Evolutionary conservation across 352 stramenopile genomes (phyloP).

Genomic region (Pythium monospermum): DNA sequence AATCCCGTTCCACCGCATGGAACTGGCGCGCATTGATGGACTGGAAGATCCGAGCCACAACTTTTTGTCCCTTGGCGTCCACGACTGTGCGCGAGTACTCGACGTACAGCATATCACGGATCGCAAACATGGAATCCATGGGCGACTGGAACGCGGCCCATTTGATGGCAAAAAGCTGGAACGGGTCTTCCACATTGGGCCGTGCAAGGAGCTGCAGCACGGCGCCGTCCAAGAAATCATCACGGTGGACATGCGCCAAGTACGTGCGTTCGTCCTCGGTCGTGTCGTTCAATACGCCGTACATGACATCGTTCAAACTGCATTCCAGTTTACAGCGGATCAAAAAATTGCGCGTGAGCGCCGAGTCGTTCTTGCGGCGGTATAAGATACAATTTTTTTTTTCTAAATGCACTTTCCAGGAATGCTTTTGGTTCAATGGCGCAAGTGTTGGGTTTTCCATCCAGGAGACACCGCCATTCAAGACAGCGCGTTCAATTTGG

Average conservation of each 20-base stretch:
- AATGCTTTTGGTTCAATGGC: slow-evolving; percentile 47
- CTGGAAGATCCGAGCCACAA: slow-evolving; percentile 57
- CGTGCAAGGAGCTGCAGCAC: slow-evolving; percentile 62
- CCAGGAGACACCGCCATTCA: slow-evolving; percentile 39
- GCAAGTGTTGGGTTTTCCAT: slow-evolving; percentile 65
- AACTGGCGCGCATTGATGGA: slow-evolving; percentile 49
- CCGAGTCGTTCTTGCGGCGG: slow-evolving; percentile 39
- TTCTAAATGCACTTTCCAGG: slow-evolving; percentile 59
- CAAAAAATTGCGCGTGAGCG: slow-evolving; percentile 41
- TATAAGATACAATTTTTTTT: slow-evolving; percentile 76
- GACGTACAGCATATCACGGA: slow-evolving; percentile 51
- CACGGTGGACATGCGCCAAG: slow-evolving; percentile 61
- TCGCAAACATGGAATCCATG: slow-evolving; percentile 62
- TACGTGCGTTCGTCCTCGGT: slow-evolving; percentile 60
- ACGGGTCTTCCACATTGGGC: slow-evolving; percentile 43
- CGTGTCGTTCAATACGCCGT: slow-evolving; percentile 50
- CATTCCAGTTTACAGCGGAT: slow-evolving; percentile 63
- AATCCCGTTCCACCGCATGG: slow-evolving; percentile 40
- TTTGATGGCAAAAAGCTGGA: slow-evolving; percentile 71
- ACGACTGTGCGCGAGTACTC: slow-evolving; percentile 58
- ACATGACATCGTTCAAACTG: slow-evolving; percentile 67
- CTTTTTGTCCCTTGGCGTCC: slow-evolving; percentile 48
- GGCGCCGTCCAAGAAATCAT: slow-evolving; percentile 66
- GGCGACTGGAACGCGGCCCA: slow-evolving; percentile 69
- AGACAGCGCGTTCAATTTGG: slow-evolving; percentile 29